These are phyloP conservation scores for Xylariaceae sp. DNA, from an alignment of 2,329 filamentous ascomycete genomes.

Conservation along the genomic window DNA sequence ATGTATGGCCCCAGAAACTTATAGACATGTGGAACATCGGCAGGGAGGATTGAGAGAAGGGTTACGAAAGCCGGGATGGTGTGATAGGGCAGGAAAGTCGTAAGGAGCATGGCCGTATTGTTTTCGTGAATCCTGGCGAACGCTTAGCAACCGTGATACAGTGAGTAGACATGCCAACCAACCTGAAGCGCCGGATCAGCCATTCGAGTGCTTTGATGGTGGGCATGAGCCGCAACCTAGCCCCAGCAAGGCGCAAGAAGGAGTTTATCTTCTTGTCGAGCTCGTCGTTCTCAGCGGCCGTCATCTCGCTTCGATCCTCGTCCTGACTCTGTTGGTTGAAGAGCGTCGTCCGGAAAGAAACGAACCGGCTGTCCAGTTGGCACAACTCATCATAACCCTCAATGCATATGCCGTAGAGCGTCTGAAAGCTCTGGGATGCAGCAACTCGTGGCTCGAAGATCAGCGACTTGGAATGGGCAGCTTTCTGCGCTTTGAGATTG, in stretches of 20 bases:
- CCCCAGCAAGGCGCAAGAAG: constrained; percentile 74
- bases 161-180: constrained; percentile 11
- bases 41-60: constrained; percentile 77
- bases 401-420: constrained; percentile 75
- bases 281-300: constrained; percentile 69
- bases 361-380: constrained; percentile 72
- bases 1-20: constrained; percentile 84
- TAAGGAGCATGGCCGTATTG: constrained; percentile 69
- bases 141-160: constrained; percentile 5
- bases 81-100: constrained; percentile 91
- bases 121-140: constrained; percentile 72
- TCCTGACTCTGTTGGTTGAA: constrained; percentile 92
- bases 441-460: constrained; percentile 86
- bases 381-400: constrained; percentile 92
- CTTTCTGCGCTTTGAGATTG: constrained; percentile 87
- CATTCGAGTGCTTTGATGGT: constrained; percentile 90
- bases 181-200: constrained; percentile 87
- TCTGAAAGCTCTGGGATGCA: constrained; percentile 81
- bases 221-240: constrained; percentile 72
- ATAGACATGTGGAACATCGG: constrained; percentile 65
- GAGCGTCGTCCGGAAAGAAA: constrained; percentile 64
- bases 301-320: constrained; percentile 83
- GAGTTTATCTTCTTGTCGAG: constrained; percentile 70
- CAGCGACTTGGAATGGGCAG: constrained; percentile 86
- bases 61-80: constrained; percentile 77